Conservation (phyloP, 495 filamentous ascomycete genomes). For the Talaromyces trachyspermus region DNA sequence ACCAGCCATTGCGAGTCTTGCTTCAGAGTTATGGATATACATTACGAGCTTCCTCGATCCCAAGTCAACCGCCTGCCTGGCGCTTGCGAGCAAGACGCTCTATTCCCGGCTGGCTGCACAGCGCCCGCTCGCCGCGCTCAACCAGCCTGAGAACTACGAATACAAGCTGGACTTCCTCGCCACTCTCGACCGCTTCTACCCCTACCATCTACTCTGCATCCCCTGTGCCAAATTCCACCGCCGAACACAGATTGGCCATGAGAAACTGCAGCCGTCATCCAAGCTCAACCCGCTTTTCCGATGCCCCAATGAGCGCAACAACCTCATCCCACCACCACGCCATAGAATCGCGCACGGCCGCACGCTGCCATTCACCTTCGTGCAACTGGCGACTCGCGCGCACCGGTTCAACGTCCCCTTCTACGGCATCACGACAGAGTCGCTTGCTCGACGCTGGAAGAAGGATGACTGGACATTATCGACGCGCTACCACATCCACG, state of each 20-base stretch:
- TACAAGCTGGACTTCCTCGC: slow-evolving; percentile 40
- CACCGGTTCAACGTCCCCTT: slow-evolving; percentile 23
- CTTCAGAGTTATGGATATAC: slow-evolving; percentile 34
- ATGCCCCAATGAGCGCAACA: slow-evolving; percentile 39
- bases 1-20: slow-evolving; percentile 34
- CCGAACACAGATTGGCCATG: slow-evolving; percentile 39
- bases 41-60: slow-evolving; percentile 35
- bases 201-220: slow-evolving; percentile 49
- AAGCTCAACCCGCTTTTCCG: slow-evolving; percentile 45
- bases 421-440: slow-evolving; percentile 37
- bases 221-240: slow-evolving; percentile 46
- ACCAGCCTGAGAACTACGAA: slow-evolving; percentile 27
- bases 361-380: slow-evolving; percentile 45
- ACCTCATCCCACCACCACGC: slow-evolving; percentile 33
- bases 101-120: slow-evolving; percentile 28
- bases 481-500: slow-evolving; percentile 42
- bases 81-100: slow-evolving; percentile 41
- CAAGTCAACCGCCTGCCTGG: slow-evolving; percentile 38
- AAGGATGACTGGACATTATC: slow-evolving; percentile 42
- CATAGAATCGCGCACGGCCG: slow-evolving; percentile 46
- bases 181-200: slow-evolving; percentile 35
- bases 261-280: slow-evolving; percentile 39
- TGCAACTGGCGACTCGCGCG: slow-evolving; percentile 43
- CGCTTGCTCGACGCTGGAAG: slow-evolving; percentile 43
- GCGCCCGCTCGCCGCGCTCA: slow-evolving; percentile 23